Evolutionary conservation across 2,329 filamentous ascomycete species (phyloP).

Genomic region (Hymenoscyphus occultus): DNA sequence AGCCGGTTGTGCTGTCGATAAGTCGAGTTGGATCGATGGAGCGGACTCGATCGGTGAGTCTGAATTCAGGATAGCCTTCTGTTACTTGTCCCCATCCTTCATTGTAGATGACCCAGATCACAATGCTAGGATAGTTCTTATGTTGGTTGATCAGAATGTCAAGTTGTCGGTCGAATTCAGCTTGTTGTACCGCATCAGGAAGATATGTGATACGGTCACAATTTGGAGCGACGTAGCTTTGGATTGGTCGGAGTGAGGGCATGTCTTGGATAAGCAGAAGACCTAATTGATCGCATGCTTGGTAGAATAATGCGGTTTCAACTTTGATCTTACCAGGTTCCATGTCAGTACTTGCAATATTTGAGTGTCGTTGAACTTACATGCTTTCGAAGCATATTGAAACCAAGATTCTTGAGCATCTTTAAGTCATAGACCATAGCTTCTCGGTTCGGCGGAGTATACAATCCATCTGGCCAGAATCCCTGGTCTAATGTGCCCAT

Average conservation of each 20-base stretch:
- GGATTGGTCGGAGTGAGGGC: constrained; percentile 53
- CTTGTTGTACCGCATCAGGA: constrained; percentile 50
- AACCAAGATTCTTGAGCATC: constrained; percentile 61
- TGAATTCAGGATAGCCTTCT: constrained; percentile 51
- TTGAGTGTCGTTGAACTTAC: constrained; percentile 40
- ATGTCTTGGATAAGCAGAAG: constrained; percentile 67
- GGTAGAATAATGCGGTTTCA: constrained; percentile 20
- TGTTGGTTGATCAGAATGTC: constrained; percentile 43
- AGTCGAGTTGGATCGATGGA: constrained; percentile 61
- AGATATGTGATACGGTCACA: constrained; percentile 20
- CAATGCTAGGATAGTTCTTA: constrained; percentile 56
- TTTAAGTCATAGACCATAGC: constrained; percentile 67
- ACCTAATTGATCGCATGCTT: constrained; percentile 21
- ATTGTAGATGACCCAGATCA: constrained; percentile 69
- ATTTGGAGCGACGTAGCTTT: constrained; percentile 13
- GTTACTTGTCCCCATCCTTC: constrained; percentile 67
- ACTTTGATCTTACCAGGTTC: not conserved
- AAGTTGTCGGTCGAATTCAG: constrained; percentile 55
- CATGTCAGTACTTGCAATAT: not conserved
- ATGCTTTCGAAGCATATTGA: constrained; percentile 71
- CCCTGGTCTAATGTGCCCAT: constrained; percentile 70
- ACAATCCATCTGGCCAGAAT: constrained; percentile 68
- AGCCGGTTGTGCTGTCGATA: constrained; percentile 61
- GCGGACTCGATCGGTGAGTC: constrained; percentile 53
- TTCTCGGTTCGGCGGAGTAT: constrained; percentile 61